These are phyloP conservation scores for Cryptococcus amylolentus DNA, from an alignment of 1,284 basidiomycete genomes.

Conservation along the genomic window DNA sequence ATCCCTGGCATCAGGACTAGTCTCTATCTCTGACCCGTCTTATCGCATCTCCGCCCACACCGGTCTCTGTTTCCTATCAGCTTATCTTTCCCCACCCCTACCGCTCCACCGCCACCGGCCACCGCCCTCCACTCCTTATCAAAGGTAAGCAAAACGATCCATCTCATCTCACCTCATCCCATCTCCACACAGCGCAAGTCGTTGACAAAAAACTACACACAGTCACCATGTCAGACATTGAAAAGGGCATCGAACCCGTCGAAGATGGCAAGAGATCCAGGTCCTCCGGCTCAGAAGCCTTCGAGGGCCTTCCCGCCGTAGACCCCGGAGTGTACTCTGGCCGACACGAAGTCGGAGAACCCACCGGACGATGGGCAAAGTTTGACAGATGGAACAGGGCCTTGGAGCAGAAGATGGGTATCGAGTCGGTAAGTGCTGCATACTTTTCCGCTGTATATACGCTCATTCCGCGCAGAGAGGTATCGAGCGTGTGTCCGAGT, in stretches of 20 bases:
- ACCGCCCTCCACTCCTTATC: too few species aligned
- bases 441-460: not conserved
- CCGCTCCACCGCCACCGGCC: too few species aligned
- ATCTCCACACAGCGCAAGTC: too few species aligned
- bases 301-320: conserved; percentile 1
- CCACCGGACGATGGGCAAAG: conserved; percentile 4
- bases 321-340: conserved; percentile 1
- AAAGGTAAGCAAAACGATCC: too few species aligned
- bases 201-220: not conserved
- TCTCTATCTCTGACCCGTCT: too few species aligned
- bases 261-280: not conserved
- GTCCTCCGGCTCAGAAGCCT: not conserved
- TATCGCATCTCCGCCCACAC: too few species aligned
- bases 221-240: conserved; percentile 1
- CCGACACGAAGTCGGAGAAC: not conserved
- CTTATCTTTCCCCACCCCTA: too few species aligned
- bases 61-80: too few species aligned
- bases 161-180: too few species aligned
- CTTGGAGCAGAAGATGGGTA: conserved; percentile 27
- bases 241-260: conserved; percentile 3
- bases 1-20: too few species aligned
- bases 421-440: conserved; percentile 30
- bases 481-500: conserved; percentile 39
- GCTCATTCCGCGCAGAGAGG: conserved; percentile 19
- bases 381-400: conserved; percentile 25